These are phyloP conservation scores for Acacia melanoxylon DNA, from an alignment of 306 rosid species.

Conservation along the genomic window DNA sequence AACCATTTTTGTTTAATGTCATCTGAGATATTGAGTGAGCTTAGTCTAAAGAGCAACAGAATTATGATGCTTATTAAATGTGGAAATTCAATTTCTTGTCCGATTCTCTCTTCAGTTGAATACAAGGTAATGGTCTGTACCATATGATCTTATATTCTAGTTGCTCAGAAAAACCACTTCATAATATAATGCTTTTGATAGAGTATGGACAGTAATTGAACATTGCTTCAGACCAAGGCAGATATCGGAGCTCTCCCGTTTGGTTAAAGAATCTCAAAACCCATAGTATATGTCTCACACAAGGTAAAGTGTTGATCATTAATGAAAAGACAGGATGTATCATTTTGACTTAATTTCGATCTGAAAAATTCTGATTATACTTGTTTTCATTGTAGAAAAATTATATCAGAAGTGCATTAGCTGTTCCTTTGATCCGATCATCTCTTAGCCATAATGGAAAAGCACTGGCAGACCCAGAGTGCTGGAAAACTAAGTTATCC, in stretches of 20 bases:
- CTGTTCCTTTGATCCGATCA: constrained; percentile 22
- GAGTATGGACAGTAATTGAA: background rate
- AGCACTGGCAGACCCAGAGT: constrained; percentile 31
- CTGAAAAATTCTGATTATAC: background rate
- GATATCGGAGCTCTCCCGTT: constrained; percentile 17
- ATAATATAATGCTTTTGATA: background rate
- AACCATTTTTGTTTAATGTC: background rate
- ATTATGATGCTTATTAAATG: constrained; percentile 14
- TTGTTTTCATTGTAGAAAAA: constrained; percentile 26
- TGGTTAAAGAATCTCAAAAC: constrained; percentile 21
- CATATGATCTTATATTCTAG: background rate
- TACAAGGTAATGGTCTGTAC: constrained; percentile 32
- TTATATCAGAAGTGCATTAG: constrained; percentile 8
- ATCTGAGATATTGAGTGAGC: background rate
- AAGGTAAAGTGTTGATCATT: constrained; percentile 36
- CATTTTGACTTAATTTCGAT: background rate
- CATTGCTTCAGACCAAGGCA: constrained; percentile 19
- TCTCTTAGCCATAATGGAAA: constrained; percentile 37
- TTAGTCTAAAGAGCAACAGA: constrained; percentile 3
- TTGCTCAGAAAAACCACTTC: background rate
- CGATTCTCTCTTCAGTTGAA: constrained; percentile 8
- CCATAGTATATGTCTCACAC: constrained; percentile 2
- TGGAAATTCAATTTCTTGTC: constrained; percentile 18
- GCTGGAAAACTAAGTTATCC: constrained; percentile 51
- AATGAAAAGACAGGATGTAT: constrained; percentile 29